Base-by-base conservation (phyloP, 805 yeast genomes). In the Kurtzmaniella cleridarum region DNA sequence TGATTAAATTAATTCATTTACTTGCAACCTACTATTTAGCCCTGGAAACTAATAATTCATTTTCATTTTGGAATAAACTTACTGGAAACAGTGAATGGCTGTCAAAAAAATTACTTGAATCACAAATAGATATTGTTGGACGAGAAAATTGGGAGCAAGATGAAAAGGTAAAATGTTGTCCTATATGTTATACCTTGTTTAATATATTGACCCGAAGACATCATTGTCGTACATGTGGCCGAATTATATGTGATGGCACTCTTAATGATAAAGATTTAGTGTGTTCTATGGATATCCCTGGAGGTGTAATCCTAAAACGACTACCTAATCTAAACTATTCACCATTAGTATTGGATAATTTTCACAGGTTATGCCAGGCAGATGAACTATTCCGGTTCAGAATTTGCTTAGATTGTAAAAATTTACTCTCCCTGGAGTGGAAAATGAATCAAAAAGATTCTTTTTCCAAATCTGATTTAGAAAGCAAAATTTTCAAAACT, bases 181-280 rank as follows among this genome's bases (percentile, higher is more conserved):
- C 73, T 6, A 63, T 84, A 6, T 91, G 98, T 51, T 57, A 64
- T 11, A 64, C 69, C 10, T 50, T 53, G 24, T 93, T 88, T 56
- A 66, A 73, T 9, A 60, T 84, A 32, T 54, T 78, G 0, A 48
- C 75, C 17, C 64, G 97, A 36, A 86, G 83, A 47, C 98, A 93
- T 55, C 98, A 91, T 57, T 93, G 98, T 58, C 66, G 98, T 28
- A 58, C 89, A 18, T 91, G 98, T 64, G 98, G 98, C 0, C 53
- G 60, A 20, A 76, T 84, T 1, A 86, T 88, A 0, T 91, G 97
- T 62, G 95, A 83, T 18, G 81, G 80, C 47, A 49, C 59, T 11
- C 48, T 42, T 57, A 37, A 62, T 43, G 35, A 73, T 67, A 7
- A 80, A 66, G 11, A 50, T 30, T 13, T 34, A 4, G 43, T 49